These are phyloP conservation scores for Russula emetica DNA, from an alignment of 768 basidiomycete species.

Conservation along the genomic window DNA sequence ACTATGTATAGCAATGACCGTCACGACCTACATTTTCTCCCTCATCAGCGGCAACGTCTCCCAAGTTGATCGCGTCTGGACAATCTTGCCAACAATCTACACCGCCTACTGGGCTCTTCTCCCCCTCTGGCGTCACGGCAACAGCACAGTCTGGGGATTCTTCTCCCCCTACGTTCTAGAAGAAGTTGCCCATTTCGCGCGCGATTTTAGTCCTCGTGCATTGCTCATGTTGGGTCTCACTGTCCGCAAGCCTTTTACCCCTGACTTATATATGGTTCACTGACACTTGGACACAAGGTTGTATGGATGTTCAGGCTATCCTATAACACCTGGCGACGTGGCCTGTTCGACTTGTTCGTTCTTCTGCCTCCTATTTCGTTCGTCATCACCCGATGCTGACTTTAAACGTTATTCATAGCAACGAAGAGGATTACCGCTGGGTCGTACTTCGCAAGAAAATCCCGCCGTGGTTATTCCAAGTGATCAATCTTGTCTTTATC, in stretches of 20 bases:
- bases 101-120: slow-evolving; percentile 76
- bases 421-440: slow-evolving; percentile 94
- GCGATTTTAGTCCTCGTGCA: slow-evolving; percentile 66
- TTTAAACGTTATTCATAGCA: slow-evolving; percentile 37
- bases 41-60: slow-evolving; percentile 74
- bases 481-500: slow-evolving; percentile 70
- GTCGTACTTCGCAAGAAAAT: slow-evolving; percentile 61
- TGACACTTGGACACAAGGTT: slow-evolving; percentile 33
- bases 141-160: slow-evolving; percentile 37
- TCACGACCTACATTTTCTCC: slow-evolving; percentile 53
- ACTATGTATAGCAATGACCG: slow-evolving; percentile 50
- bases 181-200: slow-evolving; percentile 34
- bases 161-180: slow-evolving; percentile 56
- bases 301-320: slow-evolving; percentile 67
- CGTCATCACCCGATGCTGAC: background rate
- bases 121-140: slow-evolving; percentile 46
- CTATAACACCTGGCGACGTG: slow-evolving; percentile 82
- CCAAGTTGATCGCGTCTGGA: slow-evolving; percentile 80
- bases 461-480: slow-evolving; percentile 51
- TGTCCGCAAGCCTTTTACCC: slow-evolving; percentile 36
- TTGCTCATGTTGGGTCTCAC: slow-evolving; percentile 69
- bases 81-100: slow-evolving; percentile 75
- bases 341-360: slow-evolving; percentile 66
- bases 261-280: background rate
- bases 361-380: background rate